phyloP scores from a whole-genome alignment of 768 basidiomycete genomes.

The Naganishia kalamii region DNA sequence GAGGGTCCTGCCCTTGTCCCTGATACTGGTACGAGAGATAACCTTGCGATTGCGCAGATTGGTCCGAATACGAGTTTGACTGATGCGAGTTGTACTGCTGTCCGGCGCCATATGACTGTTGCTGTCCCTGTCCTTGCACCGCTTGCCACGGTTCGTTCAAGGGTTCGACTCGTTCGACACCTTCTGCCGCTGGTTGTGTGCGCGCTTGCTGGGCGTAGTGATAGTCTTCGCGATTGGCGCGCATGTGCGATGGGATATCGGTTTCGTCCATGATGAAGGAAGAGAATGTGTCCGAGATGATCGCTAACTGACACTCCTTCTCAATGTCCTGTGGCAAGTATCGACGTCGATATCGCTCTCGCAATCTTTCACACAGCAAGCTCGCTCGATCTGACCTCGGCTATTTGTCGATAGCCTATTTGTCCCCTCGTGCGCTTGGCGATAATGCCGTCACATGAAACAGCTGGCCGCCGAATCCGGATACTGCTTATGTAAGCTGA shows the following conservation, averaged over 20 bases:
- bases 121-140: neutral
- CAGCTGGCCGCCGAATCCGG: too few relatives aligned
- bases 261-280: slow-evolving; percentile 16
- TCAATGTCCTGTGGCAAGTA: too few relatives aligned
- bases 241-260: slow-evolving; percentile 14
- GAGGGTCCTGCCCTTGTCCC: slow-evolving; percentile 5
- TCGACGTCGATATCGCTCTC: too few relatives aligned
- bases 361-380: too few relatives aligned
- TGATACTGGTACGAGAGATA: slow-evolving; percentile 1
- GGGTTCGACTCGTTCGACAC: slow-evolving; percentile 13
- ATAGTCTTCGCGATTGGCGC: neutral
- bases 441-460: too few relatives aligned
- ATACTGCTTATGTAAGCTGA: too few relatives aligned
- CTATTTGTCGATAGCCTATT: too few relatives aligned
- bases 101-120: neutral
- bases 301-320: neutral
- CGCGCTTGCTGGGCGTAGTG: slow-evolving; percentile 3
- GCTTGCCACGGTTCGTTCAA: slow-evolving; percentile 5
- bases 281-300: neutral
- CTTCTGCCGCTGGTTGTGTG: neutral
- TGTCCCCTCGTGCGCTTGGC: too few relatives aligned
- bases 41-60: neutral
- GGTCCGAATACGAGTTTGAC: neutral
- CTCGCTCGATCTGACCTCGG: too few relatives aligned
- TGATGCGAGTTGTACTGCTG: neutral